Base-by-base conservation (phyloP, 2,329 filamentous ascomycete genomes). In the Diaporthe citri region DNA sequence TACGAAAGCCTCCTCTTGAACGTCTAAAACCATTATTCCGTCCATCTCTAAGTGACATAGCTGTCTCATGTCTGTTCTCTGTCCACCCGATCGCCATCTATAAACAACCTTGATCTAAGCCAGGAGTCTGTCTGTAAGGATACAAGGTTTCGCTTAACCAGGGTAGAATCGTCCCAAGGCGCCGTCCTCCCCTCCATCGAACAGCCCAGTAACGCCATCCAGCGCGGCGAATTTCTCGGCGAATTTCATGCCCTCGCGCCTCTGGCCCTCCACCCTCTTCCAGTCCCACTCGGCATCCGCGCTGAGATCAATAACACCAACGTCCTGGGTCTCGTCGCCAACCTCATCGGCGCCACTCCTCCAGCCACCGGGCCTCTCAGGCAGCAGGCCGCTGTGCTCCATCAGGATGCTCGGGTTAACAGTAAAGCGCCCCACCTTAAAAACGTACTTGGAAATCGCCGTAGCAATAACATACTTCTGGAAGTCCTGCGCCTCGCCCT, bases 341-440 rank as follows among this genome's bases (percentile, higher is more conserved):
- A 86, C 81, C 60, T 86, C 86, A 56, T 84, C 82, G 41, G 85
- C 85, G 22, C 87, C 87, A 71, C 84, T 81, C 9, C 85, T 84
- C 91, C 91, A 93, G 31, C 92, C 93, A 15, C 89, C 91, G 0
- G 95, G 95, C 64, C 92, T 88, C 74, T 89, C 85, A 0, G 97
- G 97, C 69, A 98, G 85, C 81, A 98, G 86, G 1, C 92, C 91
- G 67, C 93, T 93, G 48, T 92, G 90, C 57, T 90, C 87, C 36
- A 98, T 87, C 10, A 96, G 87, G 62, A 94, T 88, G 78, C 95
- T 93, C 0, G 97, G 96, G 77, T 96, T 91, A 5, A 98, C 91
- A 0, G 96, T 98, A 80, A 97, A 87, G 34, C 96, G 88, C 1
- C 93, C 94, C 73, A 95, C 88, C 86, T 96, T 96, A 82, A 95